A percentile compares a stretch with the other conserved stretches of the same genome.
Evolutionary conservation across 768 basidiomycete genomes (phyloP).

Genomic region (Lyophyllum semitale): DNA sequence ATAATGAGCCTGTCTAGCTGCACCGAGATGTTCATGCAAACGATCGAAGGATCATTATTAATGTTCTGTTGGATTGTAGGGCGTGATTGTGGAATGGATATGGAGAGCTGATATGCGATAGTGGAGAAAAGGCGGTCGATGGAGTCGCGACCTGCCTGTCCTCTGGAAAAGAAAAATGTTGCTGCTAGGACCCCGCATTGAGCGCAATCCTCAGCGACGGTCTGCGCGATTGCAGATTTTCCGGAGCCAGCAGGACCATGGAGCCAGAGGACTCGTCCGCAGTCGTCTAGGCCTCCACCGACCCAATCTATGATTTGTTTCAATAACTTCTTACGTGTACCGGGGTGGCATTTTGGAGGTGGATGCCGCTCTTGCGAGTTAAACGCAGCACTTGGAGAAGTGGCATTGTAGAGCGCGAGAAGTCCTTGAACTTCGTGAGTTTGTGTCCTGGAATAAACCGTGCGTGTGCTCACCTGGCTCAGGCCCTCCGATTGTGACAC

Average conservation of each 20-base stretch:
- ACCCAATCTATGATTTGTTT: background rate
- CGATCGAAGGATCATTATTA: background rate
- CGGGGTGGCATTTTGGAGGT: background rate
- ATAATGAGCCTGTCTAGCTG: background rate
- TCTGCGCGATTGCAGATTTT: background rate
- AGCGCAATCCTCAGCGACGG: background rate
- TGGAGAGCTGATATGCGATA: background rate
- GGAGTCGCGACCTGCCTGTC: background rate
- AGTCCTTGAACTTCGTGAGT: too few species aligned
- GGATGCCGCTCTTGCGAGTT: background rate
- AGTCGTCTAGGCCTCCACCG: background rate
- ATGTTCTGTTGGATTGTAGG: background rate
- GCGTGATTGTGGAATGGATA: background rate
- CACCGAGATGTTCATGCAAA: background rate
- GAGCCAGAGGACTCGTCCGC: background rate
- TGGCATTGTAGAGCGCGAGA: background rate
- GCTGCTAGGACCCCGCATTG: background rate
- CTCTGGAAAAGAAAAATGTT: constrained; percentile 8
- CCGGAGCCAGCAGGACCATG: too few species aligned
- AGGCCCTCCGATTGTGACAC: too few species aligned
- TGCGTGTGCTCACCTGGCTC: too few species aligned
- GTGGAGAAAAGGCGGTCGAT: background rate
- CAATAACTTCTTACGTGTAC: background rate
- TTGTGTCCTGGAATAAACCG: too few species aligned
- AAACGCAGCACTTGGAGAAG: background rate